phyloP scores from a whole-genome alignment of 2,329 filamentous ascomycete genomes.

The Colletotrichum melonis region DNA sequence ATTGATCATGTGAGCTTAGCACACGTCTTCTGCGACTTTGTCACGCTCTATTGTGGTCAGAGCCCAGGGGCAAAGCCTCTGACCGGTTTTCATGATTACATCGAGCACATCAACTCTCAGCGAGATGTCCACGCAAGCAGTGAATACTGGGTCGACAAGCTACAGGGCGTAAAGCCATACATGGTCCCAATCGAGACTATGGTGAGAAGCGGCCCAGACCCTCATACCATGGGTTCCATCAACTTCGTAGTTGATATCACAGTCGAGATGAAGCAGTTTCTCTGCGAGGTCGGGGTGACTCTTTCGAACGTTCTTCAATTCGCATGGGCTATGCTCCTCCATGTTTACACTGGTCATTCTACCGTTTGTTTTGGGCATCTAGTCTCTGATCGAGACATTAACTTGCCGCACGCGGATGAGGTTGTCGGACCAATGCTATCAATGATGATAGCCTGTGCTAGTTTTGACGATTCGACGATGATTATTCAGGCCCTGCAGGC shows the following conservation, averaged over 20 bases:
- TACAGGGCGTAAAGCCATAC: not conserved
- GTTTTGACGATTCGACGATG: not conserved
- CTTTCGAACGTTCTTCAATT: constrained; percentile 19
- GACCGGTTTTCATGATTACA: not conserved
- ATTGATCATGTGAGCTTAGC: constrained; percentile 29
- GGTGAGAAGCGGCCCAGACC: not conserved
- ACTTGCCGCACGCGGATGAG: constrained; percentile 1
- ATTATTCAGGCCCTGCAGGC: not conserved
- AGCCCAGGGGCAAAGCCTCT: not conserved
- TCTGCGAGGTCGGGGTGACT: not conserved
- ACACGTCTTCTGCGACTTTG: constrained; percentile 13
- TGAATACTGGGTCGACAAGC: not conserved
- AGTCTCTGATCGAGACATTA: constrained; percentile 16
- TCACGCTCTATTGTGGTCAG: not conserved
- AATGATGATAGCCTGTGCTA: not conserved
- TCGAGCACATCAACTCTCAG: not conserved
- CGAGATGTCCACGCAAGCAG: not conserved
- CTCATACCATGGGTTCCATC: not conserved
- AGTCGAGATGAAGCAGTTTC: not conserved
- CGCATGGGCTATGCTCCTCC: constrained; percentile 4
- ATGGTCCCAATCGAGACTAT: not conserved
- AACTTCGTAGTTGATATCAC: constrained; percentile 1
- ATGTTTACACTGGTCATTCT: not conserved
- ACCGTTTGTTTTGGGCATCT: constrained; percentile 18
- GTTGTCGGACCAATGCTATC: constrained; percentile 18